A percentile compares a stretch with the other conserved stretches of the same genome.
These are phyloP conservation scores for Blepharisma japonicum DNA, from an alignment of 73 alveolate genomes.

Conservation along the genomic window DNA sequence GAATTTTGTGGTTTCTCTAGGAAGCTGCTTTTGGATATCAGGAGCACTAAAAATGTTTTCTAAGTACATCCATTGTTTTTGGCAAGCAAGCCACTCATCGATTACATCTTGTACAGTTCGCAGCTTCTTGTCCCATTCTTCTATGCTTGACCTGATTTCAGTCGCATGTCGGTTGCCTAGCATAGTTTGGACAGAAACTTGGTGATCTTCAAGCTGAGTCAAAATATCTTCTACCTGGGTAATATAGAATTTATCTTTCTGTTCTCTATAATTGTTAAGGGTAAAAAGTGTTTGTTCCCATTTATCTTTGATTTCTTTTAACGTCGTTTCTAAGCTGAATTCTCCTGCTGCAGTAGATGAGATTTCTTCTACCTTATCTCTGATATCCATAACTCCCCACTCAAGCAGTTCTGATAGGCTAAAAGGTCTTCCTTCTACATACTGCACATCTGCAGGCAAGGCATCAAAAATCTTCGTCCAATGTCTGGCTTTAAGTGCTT, in stretches of 20 bases:
- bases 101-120: slow-evolving; percentile 96
- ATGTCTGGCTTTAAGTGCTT: slow-evolving; percentile 70
- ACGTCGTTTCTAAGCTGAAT: slow-evolving; percentile 81
- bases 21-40: slow-evolving; percentile 98
- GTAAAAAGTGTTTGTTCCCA: slow-evolving; percentile 88
- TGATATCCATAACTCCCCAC: slow-evolving; percentile 75
- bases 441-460: slow-evolving; percentile 44
- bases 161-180: slow-evolving; percentile 95
- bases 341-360: slow-evolving; percentile 97
- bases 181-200: slow-evolving; percentile 93
- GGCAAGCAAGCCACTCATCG: slow-evolving; percentile 99
- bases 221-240: slow-evolving; percentile 92
- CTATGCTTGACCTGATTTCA: slow-evolving; percentile 93
- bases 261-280: slow-evolving; percentile 86
- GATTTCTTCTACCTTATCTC: slow-evolving; percentile 92
- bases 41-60: slow-evolving; percentile 99
- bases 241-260: slow-evolving; percentile 92
- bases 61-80: slow-evolving; percentile 99
- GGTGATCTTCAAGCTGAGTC: slow-evolving; percentile 96
- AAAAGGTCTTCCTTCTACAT: slow-evolving; percentile 66
- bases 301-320: slow-evolving; percentile 78
- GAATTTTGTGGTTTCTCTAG: slow-evolving; percentile 96
- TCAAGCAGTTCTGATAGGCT: slow-evolving; percentile 62
- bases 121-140: slow-evolving; percentile 96
- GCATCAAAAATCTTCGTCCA: slow-evolving; percentile 76